Conservation (phyloP, 2,329 filamentous ascomycete genomes). For the Drechslerella coelobrocha region DNA sequence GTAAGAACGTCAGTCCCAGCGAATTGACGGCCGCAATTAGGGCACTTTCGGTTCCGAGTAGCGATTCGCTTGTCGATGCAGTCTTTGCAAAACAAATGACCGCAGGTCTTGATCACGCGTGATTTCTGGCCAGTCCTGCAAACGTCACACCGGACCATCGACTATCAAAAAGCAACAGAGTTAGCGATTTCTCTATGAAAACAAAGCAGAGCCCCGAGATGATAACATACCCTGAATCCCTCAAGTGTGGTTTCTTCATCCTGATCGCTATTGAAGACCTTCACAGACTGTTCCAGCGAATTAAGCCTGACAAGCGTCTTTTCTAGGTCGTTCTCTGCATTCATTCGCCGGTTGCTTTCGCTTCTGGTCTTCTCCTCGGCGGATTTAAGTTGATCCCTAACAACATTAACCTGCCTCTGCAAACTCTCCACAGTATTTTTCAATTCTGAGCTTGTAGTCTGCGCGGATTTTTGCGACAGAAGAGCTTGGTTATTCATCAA, state of each 20-base stretch:
- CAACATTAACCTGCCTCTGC: conserved; percentile 75
- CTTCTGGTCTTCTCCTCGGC: conserved; percentile 75
- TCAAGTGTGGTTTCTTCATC: conserved; percentile 54
- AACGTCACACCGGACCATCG: conserved; percentile 84
- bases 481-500: conserved; percentile 76
- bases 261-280: conserved; percentile 79
- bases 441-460: conserved; percentile 74
- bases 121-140: conserved; percentile 95
- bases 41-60: conserved; percentile 92
- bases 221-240: conserved; percentile 75
- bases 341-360: conserved; percentile 68
- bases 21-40: conserved; percentile 89
- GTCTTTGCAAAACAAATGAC: conserved; percentile 88
- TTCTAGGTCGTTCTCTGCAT: conserved; percentile 75
- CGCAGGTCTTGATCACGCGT: conserved; percentile 89
- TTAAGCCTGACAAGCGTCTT: conserved; percentile 78
- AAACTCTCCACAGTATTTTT: conserved; percentile 73
- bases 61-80: conserved; percentile 89
- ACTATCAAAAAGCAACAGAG: conserved; percentile 60
- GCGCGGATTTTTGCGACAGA: conserved; percentile 75
- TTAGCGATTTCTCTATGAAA: conserved; percentile 58
- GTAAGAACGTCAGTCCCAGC: conserved; percentile 88
- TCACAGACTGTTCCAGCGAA: conserved; percentile 79
- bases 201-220: too few species aligned
- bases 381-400: conserved; percentile 74